phyloP scores from a whole-genome alignment of 352 stramenopile genomes.

The Phytophthora sojae region DNA sequence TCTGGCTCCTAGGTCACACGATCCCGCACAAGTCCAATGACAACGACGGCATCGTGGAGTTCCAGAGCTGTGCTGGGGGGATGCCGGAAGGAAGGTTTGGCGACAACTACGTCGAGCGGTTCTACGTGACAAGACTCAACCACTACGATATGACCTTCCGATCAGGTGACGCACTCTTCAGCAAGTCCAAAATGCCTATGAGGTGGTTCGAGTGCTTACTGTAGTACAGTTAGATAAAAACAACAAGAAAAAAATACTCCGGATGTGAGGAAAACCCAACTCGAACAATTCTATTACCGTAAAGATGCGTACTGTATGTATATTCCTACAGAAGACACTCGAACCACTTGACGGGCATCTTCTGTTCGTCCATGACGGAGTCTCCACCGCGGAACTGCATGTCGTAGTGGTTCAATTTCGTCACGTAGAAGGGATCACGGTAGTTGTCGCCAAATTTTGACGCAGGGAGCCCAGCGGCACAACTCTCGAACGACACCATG shows the following conservation, averaged over 20 bases:
- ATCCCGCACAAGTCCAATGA: slow-evolving; percentile 40
- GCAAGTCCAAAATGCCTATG: slow-evolving; percentile 46
- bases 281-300: not conserved
- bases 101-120: slow-evolving; percentile 34
- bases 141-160: slow-evolving; percentile 53
- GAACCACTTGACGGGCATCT: slow-evolving; percentile 55
- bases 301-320: not conserved
- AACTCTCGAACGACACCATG: slow-evolving; percentile 52
- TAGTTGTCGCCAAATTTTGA: slow-evolving; percentile 36
- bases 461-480: slow-evolving; percentile 22
- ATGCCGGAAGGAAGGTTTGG: slow-evolving; percentile 32
- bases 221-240: slow-evolving; percentile 34
- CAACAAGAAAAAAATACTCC: no score
- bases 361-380: slow-evolving; percentile 29
- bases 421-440: slow-evolving; percentile 35
- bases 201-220: slow-evolving; percentile 61
- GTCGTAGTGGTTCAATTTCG: slow-evolving; percentile 51
- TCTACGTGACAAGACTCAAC: slow-evolving; percentile 59
- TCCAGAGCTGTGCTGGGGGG: slow-evolving; percentile 43
- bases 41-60: slow-evolving; percentile 50
- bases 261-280: not conserved
- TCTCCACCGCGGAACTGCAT: slow-evolving; percentile 50
- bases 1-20: not conserved
- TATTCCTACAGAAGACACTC: slow-evolving; percentile 39
- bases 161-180: slow-evolving; percentile 46